Conservation (phyloP, 495 filamentous ascomycete species). For the Neurospora sp. region DNA sequence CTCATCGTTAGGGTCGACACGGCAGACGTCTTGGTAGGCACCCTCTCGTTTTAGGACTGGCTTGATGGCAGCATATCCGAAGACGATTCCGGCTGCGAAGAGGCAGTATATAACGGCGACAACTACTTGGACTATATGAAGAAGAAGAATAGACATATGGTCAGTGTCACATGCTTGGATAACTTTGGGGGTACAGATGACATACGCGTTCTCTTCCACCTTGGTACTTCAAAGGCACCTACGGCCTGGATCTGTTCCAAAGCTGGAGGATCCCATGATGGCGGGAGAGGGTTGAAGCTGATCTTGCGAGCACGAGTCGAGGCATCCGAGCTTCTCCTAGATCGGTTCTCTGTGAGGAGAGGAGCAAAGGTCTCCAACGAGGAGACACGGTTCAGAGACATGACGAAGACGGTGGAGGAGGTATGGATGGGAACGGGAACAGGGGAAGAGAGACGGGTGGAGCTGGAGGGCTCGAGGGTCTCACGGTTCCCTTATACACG, state of each 20-base stretch:
- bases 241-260: constrained; percentile 37
- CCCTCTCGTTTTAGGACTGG: constrained; percentile 68
- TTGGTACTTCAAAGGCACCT: constrained; percentile 61
- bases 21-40: constrained; percentile 58
- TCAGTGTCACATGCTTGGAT: constrained; percentile 5
- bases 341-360: constrained; percentile 27
- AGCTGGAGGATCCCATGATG: constrained; percentile 33
- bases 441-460: not conserved
- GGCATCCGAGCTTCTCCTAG: constrained; percentile 31
- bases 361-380: constrained; percentile 42
- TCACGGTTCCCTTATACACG: not conserved
- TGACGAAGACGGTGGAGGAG: constrained; percentile 9
- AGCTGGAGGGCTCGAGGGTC: not conserved
- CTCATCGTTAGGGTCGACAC: constrained; percentile 17
- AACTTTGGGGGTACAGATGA: constrained; percentile 2
- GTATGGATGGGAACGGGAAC: not conserved
- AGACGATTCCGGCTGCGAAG: constrained; percentile 68
- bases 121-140: constrained; percentile 44
- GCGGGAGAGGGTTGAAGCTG: constrained; percentile 44
- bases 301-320: constrained; percentile 35
- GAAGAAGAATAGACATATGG: not conserved
- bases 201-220: constrained; percentile 54
- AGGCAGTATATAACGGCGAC: constrained; percentile 72
- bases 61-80: constrained; percentile 78
- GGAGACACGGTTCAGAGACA: constrained; percentile 42